Evolutionary conservation across 331 rosid species (phyloP), one percentile per base, ranked within the genome.

Genomic region (Acacia concinna): DNA sequence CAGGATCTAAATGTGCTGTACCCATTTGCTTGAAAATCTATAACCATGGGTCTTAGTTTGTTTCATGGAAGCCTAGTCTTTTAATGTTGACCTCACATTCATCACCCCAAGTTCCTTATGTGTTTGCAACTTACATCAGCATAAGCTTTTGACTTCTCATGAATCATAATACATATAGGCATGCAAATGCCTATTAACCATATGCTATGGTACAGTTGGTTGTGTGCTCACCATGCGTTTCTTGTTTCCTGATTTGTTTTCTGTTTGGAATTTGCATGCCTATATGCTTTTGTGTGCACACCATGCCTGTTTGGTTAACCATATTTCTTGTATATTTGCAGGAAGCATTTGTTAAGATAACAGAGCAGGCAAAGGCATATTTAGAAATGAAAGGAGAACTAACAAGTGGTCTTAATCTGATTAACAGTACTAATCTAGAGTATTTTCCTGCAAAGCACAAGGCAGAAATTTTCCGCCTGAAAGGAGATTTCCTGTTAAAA

Each of bases 291-390:
- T n/a, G n/a, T n/a, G n/a, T n/a, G n/a, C n/a, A n/a, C n/a, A n/a
- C n/a, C n/a, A n/a, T n/a, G n/a, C n/a, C n/a, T n/a, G n/a, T n/a
- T n/a, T n/a, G n/a, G n/a, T n/a, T n/a, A n/a, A n/a, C n/a, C n/a
- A n/a, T n/a, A n/a, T n/a, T n/a, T 85, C 17, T 68, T 70, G 75
- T 75, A 84, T 82, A 78, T 63, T 86, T 89, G 77, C 88, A 96
- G 99, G 99, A 96, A 85, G 99, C 99, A 68, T 96, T 96, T 81
- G 93, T 92, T 76, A 96, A 96, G 93, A 96, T 96, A 79, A 86
- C 93, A 76, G 99, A 96, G 87, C 99, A 96, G 81, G 98, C 97
- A 20, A 92, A 91, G 87, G 99, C 99, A 32, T 87, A 90, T 79
- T 63, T 96, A 85, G 98, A 96, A 87, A 91, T 85, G 81, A 96